phyloP scores from a whole-genome alignment of 306 rosid genomes.

The Adenanthera pavonina region DNA sequence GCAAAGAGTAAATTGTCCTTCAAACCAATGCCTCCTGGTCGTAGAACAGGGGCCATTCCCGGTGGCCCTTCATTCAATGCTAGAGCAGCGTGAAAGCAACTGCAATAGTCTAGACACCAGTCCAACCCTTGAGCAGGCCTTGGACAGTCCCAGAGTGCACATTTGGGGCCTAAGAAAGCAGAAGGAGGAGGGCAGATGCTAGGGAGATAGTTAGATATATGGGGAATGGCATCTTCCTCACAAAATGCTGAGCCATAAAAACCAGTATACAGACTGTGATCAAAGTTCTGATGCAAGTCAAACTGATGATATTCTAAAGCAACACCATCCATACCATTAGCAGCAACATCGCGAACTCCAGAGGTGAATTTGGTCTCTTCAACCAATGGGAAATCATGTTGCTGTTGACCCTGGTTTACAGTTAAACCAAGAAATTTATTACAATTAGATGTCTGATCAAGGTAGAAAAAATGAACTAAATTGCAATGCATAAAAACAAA shows the following conservation, averaged over 20 bases:
- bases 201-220: constrained; percentile 77
- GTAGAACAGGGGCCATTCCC: constrained; percentile 92
- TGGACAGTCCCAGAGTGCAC: constrained; percentile 99
- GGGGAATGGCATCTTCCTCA: constrained; percentile 70
- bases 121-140: constrained; percentile 68
- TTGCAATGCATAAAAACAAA: constrained; percentile 7
- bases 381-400: constrained; percentile 66
- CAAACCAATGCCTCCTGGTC: constrained; percentile 95
- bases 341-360: constrained; percentile 58
- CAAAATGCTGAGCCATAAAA: constrained; percentile 54
- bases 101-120: constrained; percentile 95
- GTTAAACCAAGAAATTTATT: constrained; percentile 57
- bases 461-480: constrained; percentile 48
- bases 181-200: constrained; percentile 92
- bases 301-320: constrained; percentile 75
- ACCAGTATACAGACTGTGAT: constrained; percentile 60
- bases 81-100: constrained; percentile 87
- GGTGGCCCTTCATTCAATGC: constrained; percentile 98
- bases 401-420: constrained; percentile 69
- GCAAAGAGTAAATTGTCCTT: constrained; percentile 89
- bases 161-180: constrained; percentile 95
- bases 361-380: constrained; percentile 67
- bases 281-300: constrained; percentile 68
- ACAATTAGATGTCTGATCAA: constrained; percentile 38
- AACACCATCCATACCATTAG: constrained; percentile 67